Conservation (phyloP, 345 rosid genomes). For the Erucastrum elatum region DNA sequence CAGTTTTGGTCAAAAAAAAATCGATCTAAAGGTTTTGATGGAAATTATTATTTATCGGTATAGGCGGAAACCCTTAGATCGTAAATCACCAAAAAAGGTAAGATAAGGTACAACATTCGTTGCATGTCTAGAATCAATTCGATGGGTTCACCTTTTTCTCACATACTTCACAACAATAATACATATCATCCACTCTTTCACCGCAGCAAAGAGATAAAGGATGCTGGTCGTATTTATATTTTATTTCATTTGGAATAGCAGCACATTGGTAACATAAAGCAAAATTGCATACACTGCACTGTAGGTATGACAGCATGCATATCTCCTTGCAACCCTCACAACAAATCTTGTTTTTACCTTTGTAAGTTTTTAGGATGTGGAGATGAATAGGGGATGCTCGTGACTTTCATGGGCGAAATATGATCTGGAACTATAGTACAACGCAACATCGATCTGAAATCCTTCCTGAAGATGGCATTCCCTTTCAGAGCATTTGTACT, state of each 20-base stretch:
- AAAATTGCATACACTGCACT: neutral
- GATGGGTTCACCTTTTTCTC: neutral
- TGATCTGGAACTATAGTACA: constrained; percentile 1
- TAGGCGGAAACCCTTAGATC: too few relatives aligned
- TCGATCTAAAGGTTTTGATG: too few relatives aligned
- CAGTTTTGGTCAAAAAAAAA: too few relatives aligned
- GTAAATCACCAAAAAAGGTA: too few relatives aligned
- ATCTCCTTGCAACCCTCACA: neutral
- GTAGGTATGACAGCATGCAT: neutral
- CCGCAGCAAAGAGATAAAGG: neutral
- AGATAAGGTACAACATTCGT: neutral
- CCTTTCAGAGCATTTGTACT: neutral
- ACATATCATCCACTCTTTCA: neutral
- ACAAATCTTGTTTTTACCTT: neutral
- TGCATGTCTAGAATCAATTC: neutral
- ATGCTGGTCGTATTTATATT: neutral
- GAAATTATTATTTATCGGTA: too few relatives aligned
- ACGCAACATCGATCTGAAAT: neutral
- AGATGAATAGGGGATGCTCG: constrained; percentile 16
- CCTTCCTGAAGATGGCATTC: too few relatives aligned
- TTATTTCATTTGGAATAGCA: neutral
- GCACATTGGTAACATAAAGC: neutral
- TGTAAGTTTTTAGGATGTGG: neutral
- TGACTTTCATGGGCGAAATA: constrained; percentile 7
- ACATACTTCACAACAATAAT: neutral